Conservation (phyloP, 345 rosid species). For the Eucalyptus microcorys region DNA sequence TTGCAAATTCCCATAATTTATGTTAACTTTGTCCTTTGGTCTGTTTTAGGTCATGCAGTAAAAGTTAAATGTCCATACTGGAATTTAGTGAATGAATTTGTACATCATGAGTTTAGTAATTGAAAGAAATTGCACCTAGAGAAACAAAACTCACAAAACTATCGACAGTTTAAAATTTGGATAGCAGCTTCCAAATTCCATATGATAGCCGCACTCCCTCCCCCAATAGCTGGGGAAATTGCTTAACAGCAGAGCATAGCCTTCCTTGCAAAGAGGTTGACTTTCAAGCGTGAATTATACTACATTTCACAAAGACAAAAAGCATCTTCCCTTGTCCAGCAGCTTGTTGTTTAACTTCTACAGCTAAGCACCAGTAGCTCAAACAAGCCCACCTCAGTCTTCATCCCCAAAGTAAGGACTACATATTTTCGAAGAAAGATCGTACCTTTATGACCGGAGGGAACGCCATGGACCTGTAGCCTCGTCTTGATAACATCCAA, state of each 20-base stretch:
- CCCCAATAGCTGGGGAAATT: not conserved
- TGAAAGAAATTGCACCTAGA: not conserved
- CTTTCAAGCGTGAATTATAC: not conserved
- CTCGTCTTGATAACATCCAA: conserved; percentile 98
- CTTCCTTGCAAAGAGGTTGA: not conserved
- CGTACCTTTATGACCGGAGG: conserved; percentile 56
- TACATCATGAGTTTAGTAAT: not conserved
- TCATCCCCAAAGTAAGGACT: not conserved
- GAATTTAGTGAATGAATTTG: not conserved
- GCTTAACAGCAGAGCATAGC: not conserved
- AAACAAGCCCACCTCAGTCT: not conserved
- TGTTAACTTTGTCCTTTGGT: not conserved
- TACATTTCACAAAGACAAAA: not conserved
- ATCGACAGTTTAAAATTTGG: not conserved
- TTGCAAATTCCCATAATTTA: not conserved
- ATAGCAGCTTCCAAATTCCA: not conserved
- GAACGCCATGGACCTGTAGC: conserved; percentile 84
- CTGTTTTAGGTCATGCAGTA: not conserved
- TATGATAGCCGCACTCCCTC: not conserved
- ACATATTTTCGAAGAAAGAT: not conserved
- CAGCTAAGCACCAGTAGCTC: not conserved
- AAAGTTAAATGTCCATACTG: not conserved
- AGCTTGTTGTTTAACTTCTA: not conserved
- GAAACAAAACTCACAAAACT: not conserved
- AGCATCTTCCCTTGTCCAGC: not conserved